Evolutionary conservation across 139 green algal genomes (phyloP).

Genomic region (Haematococcus lacustris): DNA sequence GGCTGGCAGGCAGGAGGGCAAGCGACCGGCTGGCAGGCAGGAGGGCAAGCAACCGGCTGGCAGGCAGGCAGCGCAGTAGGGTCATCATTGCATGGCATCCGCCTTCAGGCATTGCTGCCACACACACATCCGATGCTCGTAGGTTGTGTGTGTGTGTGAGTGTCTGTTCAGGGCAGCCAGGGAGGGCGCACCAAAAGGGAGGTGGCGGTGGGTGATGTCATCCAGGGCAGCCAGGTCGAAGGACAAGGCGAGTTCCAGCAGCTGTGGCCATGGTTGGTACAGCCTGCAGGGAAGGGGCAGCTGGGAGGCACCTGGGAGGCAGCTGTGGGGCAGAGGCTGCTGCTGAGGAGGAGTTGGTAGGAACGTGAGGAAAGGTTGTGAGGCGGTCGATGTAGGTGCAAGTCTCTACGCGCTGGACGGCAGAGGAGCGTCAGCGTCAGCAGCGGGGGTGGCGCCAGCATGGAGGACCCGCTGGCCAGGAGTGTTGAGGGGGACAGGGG

Average conservation of each 20-base stretch:
- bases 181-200: slow-evolving; percentile 68
- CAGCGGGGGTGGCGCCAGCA: too few species aligned
- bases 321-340: too few species aligned
- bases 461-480: too few species aligned
- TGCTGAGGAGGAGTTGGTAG: too few species aligned
- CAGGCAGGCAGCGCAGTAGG: neutral
- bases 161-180: neutral
- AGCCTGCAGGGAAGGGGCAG: slow-evolving; percentile 43
- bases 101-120: too few species aligned
- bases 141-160: neutral
- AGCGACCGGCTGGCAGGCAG: neutral
- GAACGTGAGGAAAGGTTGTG: too few species aligned
- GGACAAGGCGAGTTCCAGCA: slow-evolving; percentile 41
- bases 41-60: neutral
- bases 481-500: too few species aligned
- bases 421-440: too few species aligned
- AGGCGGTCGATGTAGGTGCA: too few species aligned
- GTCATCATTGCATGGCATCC: neutral
- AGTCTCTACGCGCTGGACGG: too few species aligned
- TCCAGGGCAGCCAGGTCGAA: slow-evolving; percentile 72
- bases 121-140: too few species aligned
- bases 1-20: neutral
- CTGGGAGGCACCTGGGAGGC: too few species aligned
- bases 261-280: slow-evolving; percentile 74
- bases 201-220: slow-evolving; percentile 69